phyloP scores from a whole-genome alignment of 169 alveolate species.

The Blepharisma undulans region DNA sequence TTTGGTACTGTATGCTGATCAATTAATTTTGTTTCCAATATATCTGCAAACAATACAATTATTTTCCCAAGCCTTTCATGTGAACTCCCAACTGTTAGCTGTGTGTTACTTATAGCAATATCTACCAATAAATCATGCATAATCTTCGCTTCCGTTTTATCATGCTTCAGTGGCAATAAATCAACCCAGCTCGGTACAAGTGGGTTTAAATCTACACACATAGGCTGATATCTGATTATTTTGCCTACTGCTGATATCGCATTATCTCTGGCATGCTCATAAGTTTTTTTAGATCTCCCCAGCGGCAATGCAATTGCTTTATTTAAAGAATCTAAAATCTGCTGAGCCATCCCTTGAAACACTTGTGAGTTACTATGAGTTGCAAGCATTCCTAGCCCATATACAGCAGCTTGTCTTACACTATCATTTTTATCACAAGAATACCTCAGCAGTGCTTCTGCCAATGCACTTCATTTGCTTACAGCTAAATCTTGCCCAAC shows the following conservation, averaged over 20 bases:
- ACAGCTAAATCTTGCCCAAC: conserved; percentile 67
- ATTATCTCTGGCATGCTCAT: conserved; percentile 83
- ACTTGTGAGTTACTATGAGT: conserved; percentile 46
- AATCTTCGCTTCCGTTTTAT: conserved; percentile 67
- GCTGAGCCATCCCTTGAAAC: conserved; percentile 51
- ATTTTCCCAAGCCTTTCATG: conserved; percentile 44
- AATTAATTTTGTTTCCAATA: conserved; percentile 43
- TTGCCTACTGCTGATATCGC: conserved; percentile 85
- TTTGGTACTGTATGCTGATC: conserved; percentile 51
- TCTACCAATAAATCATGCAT: conserved; percentile 68
- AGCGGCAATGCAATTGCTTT: conserved; percentile 56
- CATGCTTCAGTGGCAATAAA: conserved; percentile 67
- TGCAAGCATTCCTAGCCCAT: conserved; percentile 84
- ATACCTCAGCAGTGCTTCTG: conserved; percentile 62
- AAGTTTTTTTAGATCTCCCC: conserved; percentile 67
- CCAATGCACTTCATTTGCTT: conserved; percentile 65
- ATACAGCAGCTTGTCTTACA: conserved; percentile 85
- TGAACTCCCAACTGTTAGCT: conserved; percentile 46
- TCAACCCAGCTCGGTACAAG: conserved; percentile 61
- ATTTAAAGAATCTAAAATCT: conserved; percentile 52
- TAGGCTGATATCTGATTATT: conserved; percentile 63
- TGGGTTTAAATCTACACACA: conserved; percentile 37
- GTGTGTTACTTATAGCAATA: conserved; percentile 12
- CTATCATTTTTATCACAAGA: conserved; percentile 60
- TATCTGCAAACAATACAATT: conserved; percentile 39